Percentiles rank a stretch among this genome's conserved stretches.
phyloP scores from a whole-genome alignment of 352 stramenopile genomes.

The Phytophthora pinifolia region DNA sequence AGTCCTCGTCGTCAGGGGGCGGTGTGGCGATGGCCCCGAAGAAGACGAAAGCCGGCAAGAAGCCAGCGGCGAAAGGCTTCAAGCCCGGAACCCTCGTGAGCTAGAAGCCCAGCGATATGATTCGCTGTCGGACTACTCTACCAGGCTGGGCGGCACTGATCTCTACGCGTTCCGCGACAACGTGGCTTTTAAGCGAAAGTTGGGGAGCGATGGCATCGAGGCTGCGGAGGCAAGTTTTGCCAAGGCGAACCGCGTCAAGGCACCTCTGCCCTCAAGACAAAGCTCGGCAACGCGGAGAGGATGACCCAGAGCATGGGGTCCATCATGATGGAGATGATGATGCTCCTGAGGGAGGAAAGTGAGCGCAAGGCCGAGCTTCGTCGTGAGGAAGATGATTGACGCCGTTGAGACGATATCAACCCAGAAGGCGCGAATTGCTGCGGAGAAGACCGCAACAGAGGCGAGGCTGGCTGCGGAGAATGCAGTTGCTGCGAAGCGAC shows the following conservation, averaged over 20 bases:
- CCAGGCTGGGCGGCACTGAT: background rate
- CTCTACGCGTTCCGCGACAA: background rate
- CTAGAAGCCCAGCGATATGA: background rate
- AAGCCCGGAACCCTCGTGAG: conserved; percentile 18
- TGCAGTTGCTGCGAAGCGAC: too few relatives aligned
- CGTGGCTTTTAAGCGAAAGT: background rate
- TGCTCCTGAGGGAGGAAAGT: conserved; percentile 8
- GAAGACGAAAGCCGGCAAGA: too few relatives aligned
- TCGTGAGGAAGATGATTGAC: background rate
- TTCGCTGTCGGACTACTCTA: background rate
- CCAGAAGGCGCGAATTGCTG: background rate
- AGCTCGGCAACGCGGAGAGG: background rate
- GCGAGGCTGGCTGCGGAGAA: too few relatives aligned
- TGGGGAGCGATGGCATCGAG: background rate
- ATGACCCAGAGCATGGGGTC: background rate
- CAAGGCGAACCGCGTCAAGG: background rate
- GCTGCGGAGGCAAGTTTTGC: background rate
- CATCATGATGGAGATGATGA: conserved; percentile 4
- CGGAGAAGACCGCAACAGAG: conserved; percentile 1
- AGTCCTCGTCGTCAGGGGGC: too few relatives aligned
- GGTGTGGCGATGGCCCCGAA: too few relatives aligned
- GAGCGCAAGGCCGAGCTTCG: conserved; percentile 1
- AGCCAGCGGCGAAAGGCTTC: too few relatives aligned
- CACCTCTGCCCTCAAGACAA: background rate
- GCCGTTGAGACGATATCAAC: background rate